Base-by-base conservation (phyloP, 345 rosid species). In the Excoecaria cochinchinensis region DNA sequence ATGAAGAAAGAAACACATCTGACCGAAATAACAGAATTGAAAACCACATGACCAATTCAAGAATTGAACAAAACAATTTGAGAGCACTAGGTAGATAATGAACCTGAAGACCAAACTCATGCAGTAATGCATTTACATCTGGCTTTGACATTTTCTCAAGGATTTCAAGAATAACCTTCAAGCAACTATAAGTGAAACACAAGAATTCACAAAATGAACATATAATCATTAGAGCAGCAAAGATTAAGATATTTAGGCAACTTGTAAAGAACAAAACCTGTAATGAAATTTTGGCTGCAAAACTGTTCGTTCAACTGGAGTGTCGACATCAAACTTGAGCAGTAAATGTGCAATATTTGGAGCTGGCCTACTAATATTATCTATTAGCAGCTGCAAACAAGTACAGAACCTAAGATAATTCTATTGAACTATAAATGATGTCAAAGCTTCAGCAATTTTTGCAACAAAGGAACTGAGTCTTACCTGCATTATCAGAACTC, bases 81-180 rank as follows among this genome's bases (percentile, higher is more conserved):
- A 68, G 71, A 77, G 9, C 58, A 63, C 64, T 25, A 61, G 63
- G 68, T 40, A 36, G 22, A 59, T 60, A 75, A 58, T 83, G 71
- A 64, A 94, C 97, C 97, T 94, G 97, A 78, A 95, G 91, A 73
- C 95, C 91, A 79, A 92, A 91, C 83, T 95, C 99, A 84, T 91
- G 89, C 79, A 95, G 89, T 80, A 87, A 76, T 66, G 89, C 89
- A 82, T 95, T 95, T 68, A 87, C 84, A 44, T 95, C 94, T 61
- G 95, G 92, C 85, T 86, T 95, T 69, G 81, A 76, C 76, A 90
- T 88, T 72, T 88, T 89, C 78, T 89, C 99, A 89, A 95, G 81
- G 76, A 87, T 86, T 85, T 95, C 97, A 68, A 95, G 97, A 77
- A 90, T 86, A 81, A 95, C 90, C 91, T 90, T 95, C 86, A 95